A percentile compares a stretch with the other conserved stretches of the same genome.
Conservation (phyloP, 2,329 filamentous ascomycete genomes). For the Pseudogymnoascus sp. region DNA sequence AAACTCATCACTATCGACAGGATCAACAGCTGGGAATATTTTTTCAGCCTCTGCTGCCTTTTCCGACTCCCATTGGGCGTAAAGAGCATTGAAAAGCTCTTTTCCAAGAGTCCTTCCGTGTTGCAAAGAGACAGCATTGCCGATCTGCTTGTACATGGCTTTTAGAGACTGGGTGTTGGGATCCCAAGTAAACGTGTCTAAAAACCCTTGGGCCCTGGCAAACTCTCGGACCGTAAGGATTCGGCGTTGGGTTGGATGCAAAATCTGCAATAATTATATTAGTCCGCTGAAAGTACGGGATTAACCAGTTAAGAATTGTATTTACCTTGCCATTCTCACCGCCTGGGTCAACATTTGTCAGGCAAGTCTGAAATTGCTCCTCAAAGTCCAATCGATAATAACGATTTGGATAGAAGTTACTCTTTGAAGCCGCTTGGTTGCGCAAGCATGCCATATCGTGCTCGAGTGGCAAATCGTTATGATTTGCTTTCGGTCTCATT, state of each 20-base stretch:
- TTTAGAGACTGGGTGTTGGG: not conserved
- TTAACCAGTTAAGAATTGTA: not conserved
- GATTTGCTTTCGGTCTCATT: not conserved
- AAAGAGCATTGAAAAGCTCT: constrained; percentile 9
- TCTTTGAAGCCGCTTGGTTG: not conserved
- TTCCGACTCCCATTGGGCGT: not conserved
- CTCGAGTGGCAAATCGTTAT: not conserved
- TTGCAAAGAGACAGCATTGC: constrained; percentile 17
- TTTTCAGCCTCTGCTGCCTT: not conserved
- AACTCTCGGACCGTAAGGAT: constrained; percentile 14
- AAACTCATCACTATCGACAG: not conserved
- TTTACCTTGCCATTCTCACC: constrained; percentile 17
- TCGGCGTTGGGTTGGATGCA: constrained; percentile 16
- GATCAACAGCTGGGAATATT: not conserved
- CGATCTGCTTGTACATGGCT: constrained; percentile 13
- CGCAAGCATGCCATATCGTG: not conserved
- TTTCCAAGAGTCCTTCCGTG: constrained; percentile 11
- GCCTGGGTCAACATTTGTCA: not conserved
- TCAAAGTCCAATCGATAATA: not conserved
- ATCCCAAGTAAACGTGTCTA: constrained; percentile 16
- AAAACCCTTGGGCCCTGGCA: constrained; percentile 15
- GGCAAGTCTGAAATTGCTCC: not conserved
- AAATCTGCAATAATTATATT: constrained; percentile 7
- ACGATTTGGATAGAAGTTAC: not conserved
- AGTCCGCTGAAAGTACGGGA: not conserved